Conservation (phyloP, 1,284 basidiomycete species). For the Cystobasidiaceae sp. region DNA sequence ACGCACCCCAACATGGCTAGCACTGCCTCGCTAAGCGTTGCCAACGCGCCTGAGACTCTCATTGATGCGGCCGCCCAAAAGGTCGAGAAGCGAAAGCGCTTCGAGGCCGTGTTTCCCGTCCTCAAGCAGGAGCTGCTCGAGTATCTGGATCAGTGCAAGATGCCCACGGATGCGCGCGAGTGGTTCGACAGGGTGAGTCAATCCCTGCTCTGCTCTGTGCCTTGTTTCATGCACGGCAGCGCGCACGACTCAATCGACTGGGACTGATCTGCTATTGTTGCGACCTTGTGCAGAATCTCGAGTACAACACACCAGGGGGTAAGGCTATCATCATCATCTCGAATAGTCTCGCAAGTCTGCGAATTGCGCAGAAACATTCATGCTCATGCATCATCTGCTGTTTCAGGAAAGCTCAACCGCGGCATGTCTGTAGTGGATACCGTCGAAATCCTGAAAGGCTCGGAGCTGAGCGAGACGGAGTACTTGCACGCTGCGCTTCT, state of each 20-base stretch:
- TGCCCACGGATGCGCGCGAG: constrained; percentile 74
- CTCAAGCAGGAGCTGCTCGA: constrained; percentile 57
- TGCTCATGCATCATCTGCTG: not conserved
- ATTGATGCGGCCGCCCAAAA: constrained; percentile 37
- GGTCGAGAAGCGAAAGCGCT: constrained; percentile 47
- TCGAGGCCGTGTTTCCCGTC: constrained; percentile 53
- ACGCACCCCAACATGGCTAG: not conserved
- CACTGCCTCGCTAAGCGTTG: not conserved
- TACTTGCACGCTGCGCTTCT: constrained; percentile 84
- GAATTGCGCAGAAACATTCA: too few species aligned
- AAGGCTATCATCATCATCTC: constrained; percentile 4
- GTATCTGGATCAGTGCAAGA: constrained; percentile 61
- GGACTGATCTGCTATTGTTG: too few species aligned
- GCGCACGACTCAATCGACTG: too few species aligned
- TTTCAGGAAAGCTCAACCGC: constrained; percentile 79
- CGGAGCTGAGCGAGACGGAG: constrained; percentile 65
- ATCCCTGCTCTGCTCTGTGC: too few species aligned
- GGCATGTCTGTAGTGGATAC: constrained; percentile 93
- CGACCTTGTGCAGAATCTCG: constrained; percentile 61
- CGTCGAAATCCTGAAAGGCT: constrained; percentile 76
- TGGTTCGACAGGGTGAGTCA: constrained; percentile 68
- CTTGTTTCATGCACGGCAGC: too few species aligned
- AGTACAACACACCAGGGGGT: constrained; percentile 89
- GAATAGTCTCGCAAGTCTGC: not conserved
- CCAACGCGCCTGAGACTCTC: not conserved